Evolutionary conservation across 306 rosid genomes (phyloP), one percentile per base, ranked within the genome.

Genomic region (Bauhinia variegata): DNA sequence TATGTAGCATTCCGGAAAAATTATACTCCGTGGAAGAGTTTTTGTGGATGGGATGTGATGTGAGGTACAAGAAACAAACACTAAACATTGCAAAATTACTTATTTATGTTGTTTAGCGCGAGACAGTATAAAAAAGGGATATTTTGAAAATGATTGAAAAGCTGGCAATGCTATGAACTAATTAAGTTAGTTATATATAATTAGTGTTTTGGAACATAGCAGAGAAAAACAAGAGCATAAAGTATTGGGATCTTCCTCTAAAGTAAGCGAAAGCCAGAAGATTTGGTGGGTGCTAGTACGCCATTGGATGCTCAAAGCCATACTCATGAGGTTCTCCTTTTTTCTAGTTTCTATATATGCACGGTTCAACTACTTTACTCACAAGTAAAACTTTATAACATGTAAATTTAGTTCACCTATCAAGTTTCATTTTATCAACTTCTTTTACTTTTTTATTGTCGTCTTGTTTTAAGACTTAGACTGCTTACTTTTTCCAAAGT

Each of bases 101-200:
- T 59, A 33, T 63, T 72, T 33, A 54, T 47, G 7, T 34, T 18
- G 42, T 18, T 56, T 44, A 61, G 53, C 50, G 64, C 62, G 71
- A 62, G 71, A 18, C 59, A 57, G 58, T 60, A 51, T 13, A 57
- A 61, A 59, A 65, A 47, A 59, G 37, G 43, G 44, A 38, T 47
- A 34, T 67, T 58, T 47, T 49, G 38, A 28, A 67, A 79, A 84
- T 73, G 72, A 84, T 72, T 63, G 57, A 67, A 61, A 71, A 65
- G 82, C 67, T 38, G 32, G 73, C 54, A 37, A 38, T 60, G 71
- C 23, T 33, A 58, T 2, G 61, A 58, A 47, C 38, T n/a, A 49
- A 33, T 14, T n/a, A n/a, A n/a, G 11, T 16, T 41, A 10, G 6
- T 18, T 19, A 65, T 5, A 31, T n/a, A n/a, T n/a, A n/a, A n/a